A percentile compares a stretch with the other conserved stretches of the same genome.
phyloP scores from a whole-genome alignment of 2,329 filamentous ascomycete species.

The Aspergillus ochraceoroseus region DNA sequence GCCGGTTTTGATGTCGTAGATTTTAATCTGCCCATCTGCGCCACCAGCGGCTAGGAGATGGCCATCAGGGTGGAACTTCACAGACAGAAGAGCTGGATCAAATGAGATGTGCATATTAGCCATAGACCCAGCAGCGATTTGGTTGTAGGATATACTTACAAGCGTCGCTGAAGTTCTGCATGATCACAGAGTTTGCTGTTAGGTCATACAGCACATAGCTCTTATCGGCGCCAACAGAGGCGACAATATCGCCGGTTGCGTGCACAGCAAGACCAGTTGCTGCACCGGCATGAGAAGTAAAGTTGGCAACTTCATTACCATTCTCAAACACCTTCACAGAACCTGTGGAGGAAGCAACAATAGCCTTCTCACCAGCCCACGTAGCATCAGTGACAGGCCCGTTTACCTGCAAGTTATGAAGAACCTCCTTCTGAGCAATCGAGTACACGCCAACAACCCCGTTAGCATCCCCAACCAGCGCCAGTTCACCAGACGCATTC shows the following conservation, averaged over 20 bases:
- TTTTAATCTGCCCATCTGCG: slow-evolving; percentile 72
- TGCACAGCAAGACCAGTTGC: slow-evolving; percentile 74
- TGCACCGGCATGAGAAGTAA: slow-evolving; percentile 77
- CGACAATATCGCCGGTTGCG: slow-evolving; percentile 74
- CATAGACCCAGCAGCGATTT: background rate
- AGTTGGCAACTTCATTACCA: slow-evolving; percentile 62
- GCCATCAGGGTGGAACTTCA: slow-evolving; percentile 93
- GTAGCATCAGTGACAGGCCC: slow-evolving; percentile 63
- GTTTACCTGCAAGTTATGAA: slow-evolving; percentile 60
- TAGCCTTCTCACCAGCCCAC: slow-evolving; percentile 59
- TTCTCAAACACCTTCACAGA: slow-evolving; percentile 73
- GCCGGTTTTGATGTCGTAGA: slow-evolving; percentile 81
- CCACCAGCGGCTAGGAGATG: slow-evolving; percentile 84
- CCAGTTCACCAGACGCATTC: slow-evolving; percentile 59
- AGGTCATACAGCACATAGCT: slow-evolving; percentile 88
- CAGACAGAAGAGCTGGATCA: slow-evolving; percentile 62
- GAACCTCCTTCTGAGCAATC: slow-evolving; percentile 68
- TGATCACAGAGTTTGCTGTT: slow-evolving; percentile 60
- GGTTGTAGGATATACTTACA: slow-evolving; percentile 51
- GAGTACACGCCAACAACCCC: slow-evolving; percentile 75
- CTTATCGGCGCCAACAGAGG: slow-evolving; percentile 86
- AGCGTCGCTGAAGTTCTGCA: slow-evolving; percentile 73
- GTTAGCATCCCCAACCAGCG: slow-evolving; percentile 68
- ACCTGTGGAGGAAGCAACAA: slow-evolving; percentile 71
- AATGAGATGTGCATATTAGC: slow-evolving; percentile 1